Base-by-base conservation (phyloP, 352 stramenopile genomes). In the Globisporangium mamillatum region DNA sequence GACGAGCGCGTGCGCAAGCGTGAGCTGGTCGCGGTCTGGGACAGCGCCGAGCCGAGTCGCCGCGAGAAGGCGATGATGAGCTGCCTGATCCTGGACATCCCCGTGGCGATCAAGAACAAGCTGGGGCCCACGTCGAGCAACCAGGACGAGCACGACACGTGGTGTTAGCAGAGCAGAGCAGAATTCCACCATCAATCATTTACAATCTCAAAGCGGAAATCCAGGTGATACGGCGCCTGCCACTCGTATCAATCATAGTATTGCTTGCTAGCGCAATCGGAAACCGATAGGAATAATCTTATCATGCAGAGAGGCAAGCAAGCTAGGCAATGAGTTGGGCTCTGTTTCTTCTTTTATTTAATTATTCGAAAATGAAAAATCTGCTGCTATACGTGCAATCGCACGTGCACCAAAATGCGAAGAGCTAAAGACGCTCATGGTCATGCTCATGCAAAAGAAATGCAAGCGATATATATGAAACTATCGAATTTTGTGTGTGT, bases 11-110 rank as follows among this genome's bases (percentile, higher is more conserved):
- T 71, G 9, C 73, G 73, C 22, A 69, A 70, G 8, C 68, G 77
- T 9, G 72, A 82, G 59, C 62, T 90, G 2, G 71, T 73, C 16
- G 66, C 64, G 18, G 22, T 93, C n/a, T 93, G 81, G 82, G 78
- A 75, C 14, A 41, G 75, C 24, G 48, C 80, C 22, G 41, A 73
- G 14, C 59, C 69, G 36, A 72, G 29, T 20, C 60, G 72, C 16
- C 76, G 73, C 7, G 56, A 78, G 32, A 85, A 73, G 48, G 75
- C 71, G 48, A 80, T 79, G 66, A 67, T 89, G 38, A 74, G 16
- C 52, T 89, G 56, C 69, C 73, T 34, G 65, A 79, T 73, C 61
- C 60, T 6, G 59, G 29, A 60, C 70, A 53, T 59, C 41, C 34
- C 66, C 6, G 9, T 54, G 18, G 18, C 44, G 14, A 55, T 29